Base-by-base conservation (phyloP, 768 basidiomycete species). In the Rubroboletus pulcherrimus region DNA sequence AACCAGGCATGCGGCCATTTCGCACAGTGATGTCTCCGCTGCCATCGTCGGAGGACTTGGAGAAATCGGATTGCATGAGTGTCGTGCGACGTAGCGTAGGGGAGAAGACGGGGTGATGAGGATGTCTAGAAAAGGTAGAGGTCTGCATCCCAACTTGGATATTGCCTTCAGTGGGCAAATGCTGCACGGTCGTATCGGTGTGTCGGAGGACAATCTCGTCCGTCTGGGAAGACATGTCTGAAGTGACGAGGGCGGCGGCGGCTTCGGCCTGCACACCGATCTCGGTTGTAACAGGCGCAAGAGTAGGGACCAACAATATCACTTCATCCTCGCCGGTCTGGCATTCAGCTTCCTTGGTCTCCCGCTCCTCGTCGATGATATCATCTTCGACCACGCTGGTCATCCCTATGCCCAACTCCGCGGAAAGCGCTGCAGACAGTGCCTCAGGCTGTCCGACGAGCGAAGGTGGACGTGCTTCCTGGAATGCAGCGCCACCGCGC, bases 401-500 rank as follows among this genome's bases (percentile, higher is more conserved):
- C 57, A 75, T 74, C 37, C 77, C 77, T 54, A 79, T 70, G 42
- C 80, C 74, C 46, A 91, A 72, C 64, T 88, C 89, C 39, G 82
- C 78, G 26, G 87, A 84, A 37, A 91, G 78, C 56, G 86, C 87
- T n/a, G 81, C 78, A 15, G 86, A 82, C 24, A 92, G 74, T 8
- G 86, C 82, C 62, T 87, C 87, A 0, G 89, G 87, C 17, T 83
- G 81, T 39, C 83, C 86, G 9, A 91, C 81, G 31, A 91, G 73
- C 0, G 86, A 89, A 24, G 83, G 75, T 15, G 89, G 88, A 30
- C 89, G 77, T 12, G 81, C 80, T 59, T 89, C 84, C 60, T 85
- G 84, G 73, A 80, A 87, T 7, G 87, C 81, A 31, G 81, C 81
- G 53, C 87, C 87, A 50, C 87, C 87, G 21, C 87, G 75, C 8